phyloP scores from a whole-genome alignment of 768 basidiomycete genomes.

The Tulasnella calospora region DNA sequence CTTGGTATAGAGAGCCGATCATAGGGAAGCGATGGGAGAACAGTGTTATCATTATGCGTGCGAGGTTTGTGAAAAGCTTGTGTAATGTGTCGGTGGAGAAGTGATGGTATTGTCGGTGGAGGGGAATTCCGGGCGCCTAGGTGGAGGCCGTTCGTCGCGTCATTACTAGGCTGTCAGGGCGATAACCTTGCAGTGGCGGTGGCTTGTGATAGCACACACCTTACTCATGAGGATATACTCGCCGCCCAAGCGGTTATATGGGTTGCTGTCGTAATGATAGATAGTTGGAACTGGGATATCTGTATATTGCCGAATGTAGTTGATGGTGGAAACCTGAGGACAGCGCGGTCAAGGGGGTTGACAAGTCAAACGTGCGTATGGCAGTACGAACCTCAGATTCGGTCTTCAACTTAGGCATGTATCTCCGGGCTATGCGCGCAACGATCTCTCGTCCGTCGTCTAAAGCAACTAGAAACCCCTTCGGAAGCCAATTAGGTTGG shows the following conservation, averaged over 20 bases:
- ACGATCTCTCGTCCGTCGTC: slow-evolving; percentile 57
- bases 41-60: slow-evolving; percentile 61
- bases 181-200: slow-evolving; percentile 6
- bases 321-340: slow-evolving; percentile 62
- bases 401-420: slow-evolving; percentile 81
- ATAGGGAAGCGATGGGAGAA: slow-evolving; percentile 71
- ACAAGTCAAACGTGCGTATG: not conserved
- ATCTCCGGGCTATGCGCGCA: slow-evolving; percentile 75
- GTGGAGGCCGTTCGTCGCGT: slow-evolving; percentile 23
- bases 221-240: slow-evolving; percentile 87
- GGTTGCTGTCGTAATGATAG: slow-evolving; percentile 75
- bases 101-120: slow-evolving; percentile 65
- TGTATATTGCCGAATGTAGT: slow-evolving; percentile 68
- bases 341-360: not conserved
- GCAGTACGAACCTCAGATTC: slow-evolving; percentile 55
- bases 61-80: slow-evolving; percentile 62
- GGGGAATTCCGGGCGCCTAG: slow-evolving; percentile 69
- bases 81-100: slow-evolving; percentile 61
- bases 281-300: slow-evolving; percentile 68
- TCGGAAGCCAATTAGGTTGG: slow-evolving; percentile 11
- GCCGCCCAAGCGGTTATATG: slow-evolving; percentile 75
- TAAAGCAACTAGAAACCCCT: slow-evolving; percentile 76
- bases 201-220: slow-evolving; percentile 42
- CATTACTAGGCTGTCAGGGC: not conserved
- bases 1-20: slow-evolving; percentile 58